Base-by-base conservation (phyloP, 176 grass and related monocot genomes). In the Cenchrus americanus region DNA sequence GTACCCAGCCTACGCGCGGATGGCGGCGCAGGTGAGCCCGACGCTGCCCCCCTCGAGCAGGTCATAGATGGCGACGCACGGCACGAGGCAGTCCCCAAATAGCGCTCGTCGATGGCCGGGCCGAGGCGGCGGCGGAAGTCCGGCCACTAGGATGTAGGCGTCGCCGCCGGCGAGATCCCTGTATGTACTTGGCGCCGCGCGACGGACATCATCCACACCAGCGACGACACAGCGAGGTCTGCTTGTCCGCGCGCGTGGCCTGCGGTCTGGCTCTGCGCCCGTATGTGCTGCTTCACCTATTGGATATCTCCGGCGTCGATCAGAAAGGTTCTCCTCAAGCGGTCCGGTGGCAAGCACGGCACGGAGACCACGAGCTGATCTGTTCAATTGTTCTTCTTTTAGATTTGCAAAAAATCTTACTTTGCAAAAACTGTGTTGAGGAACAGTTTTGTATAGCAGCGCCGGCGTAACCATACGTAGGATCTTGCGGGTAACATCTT, bases 41-140 rank as follows among this genome's bases (percentile, higher is more conserved):
- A 12, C 77, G 53, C 53, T 3, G 14, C 15, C 62, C 21, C 14
- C 52, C 15, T 9, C 46, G 14, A 74, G 32, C 14, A 93, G 69
- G 21, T 90, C 85, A 0, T 19, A 41, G 1, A 41, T 6, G 0
- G 22, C 30, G 40, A 79, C n/a, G 85, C 81, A 85, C n/a, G 11
- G 9, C 30, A 15, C 66, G 1, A 93, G 0, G 76, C 85, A 93
- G 42, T 90, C 86, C 12, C 88, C 82, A n/a, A 90, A 93, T 86
- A 93, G 18, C 62, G 32, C 13, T 63, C 52, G 18, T 63, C 73
- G 3, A 83, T 8, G 12, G 78, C 67, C 0, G 85, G 67, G 4
- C 71, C 13, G 5, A 90, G 67, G 22, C 70, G 67, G 48, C 61
- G 64, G 9, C 78, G n/a, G 79, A 41, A 11, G 66, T 93, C 88